These are phyloP conservation scores for Colletotrichum sp. DNA, from an alignment of 2,329 filamentous ascomycete species.

Conservation along the genomic window DNA sequence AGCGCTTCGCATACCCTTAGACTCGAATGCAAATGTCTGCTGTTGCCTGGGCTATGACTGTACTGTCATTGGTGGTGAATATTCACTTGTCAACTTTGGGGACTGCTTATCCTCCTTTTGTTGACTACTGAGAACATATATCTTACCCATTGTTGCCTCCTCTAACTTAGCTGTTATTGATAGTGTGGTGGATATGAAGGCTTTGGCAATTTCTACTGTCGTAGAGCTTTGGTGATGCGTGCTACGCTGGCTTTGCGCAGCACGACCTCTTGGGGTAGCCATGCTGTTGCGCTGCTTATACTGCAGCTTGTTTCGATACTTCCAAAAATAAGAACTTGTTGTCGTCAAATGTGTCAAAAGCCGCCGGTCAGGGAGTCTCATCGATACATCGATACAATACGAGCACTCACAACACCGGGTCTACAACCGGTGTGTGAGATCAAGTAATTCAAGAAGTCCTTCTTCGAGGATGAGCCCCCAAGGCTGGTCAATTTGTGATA, in stretches of 20 bases:
- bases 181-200: not conserved
- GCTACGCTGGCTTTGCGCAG: too few relatives aligned
- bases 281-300: too few relatives aligned
- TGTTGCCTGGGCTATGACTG: not conserved
- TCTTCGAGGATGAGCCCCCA: too few relatives aligned
- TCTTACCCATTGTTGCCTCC: not conserved
- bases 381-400: fast-evolving
- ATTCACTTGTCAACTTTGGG: fast-evolving
- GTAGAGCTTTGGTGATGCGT: too few relatives aligned
- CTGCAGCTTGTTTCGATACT: not conserved
- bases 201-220: too few relatives aligned
- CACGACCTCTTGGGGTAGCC: too few relatives aligned
- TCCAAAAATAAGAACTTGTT: not conserved
- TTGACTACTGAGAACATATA: not conserved
- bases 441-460: too few relatives aligned
- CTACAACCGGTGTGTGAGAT: too few relatives aligned
- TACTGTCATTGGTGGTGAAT: fast-evolving
- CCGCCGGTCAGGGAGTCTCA: too few relatives aligned
- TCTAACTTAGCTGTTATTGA: not conserved
- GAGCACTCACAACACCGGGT: too few relatives aligned
- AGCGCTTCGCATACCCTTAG: fast-evolving
- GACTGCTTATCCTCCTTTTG: fast-evolving
- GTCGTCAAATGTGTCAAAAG: too few relatives aligned
- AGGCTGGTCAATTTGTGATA: too few relatives aligned
- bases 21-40: fast-evolving